Evolutionary conservation across 768 basidiomycete genomes (phyloP), one percentile per base, ranked within the genome.

Genomic region (Galerina marginata): DNA sequence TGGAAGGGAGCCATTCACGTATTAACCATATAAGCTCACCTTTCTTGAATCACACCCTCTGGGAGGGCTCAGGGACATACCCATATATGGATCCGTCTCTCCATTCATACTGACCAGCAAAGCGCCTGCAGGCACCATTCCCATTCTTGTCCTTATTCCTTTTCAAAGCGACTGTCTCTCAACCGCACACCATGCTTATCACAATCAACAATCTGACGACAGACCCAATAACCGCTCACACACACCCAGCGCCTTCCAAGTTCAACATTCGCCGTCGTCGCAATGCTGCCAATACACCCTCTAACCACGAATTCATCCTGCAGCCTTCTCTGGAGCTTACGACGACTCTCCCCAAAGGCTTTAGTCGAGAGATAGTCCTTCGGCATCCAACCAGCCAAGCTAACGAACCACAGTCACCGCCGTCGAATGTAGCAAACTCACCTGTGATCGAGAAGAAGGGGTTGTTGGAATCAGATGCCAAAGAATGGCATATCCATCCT

Each of bases 131-230:
- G 29, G 29, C 29, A 33, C 29, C 29, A 33, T 33, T 33, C 29
- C 29, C 29, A 33, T 33, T 33, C 29, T 33, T 33, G 29, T 33
- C 29, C 29, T 33, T 33, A 33, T 33, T 33, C 29, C 29, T 33
- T 2, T 33, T 33, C 29, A 33, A 7, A 33, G 29, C 29, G 20
- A 5, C 29, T 4, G 2, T 33, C 29, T 33, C 29, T 33, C 5
- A 15, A 25, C 38, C 40, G 58, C 15, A 36, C 45, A 29, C 48
- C 59, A 70, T 72, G 71, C 61, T 62, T 23, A 61, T 70, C 29
- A 72, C 71, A 38, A 67, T 75, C 16, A 66, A 64, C 20, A 75
- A 75, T 57, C 62, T 74, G 29, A 69, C 72, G 6, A 44, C 62
- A 45, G 64, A 72, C 20, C 54, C 66, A n/a, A 69, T 74, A 23